Evolutionary conservation across 352 stramenopile genomes (phyloP), one percentile per base, ranked within the genome.

Genomic region (Pythium dissimile): DNA sequence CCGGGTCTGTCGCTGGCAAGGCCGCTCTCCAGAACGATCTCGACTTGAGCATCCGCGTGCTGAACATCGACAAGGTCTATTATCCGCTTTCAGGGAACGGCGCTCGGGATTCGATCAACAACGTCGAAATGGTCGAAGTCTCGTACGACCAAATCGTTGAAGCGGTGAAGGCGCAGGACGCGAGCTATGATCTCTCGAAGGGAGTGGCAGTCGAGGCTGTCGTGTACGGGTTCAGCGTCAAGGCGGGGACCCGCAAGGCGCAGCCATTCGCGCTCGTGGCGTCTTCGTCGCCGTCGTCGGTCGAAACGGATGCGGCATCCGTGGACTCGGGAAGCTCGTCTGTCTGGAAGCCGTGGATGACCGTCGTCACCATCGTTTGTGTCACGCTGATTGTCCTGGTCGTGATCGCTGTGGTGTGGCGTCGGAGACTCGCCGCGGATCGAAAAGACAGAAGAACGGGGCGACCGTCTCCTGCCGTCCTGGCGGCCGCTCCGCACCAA

Each of bases 81-180:
- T 69, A 72, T 20, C 77, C 84, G 11, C 57, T 90, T 34, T 89
- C 76, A 12, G 75, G 78, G 5, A 62, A 75, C 26, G 71, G 69
- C 23, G 62, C 43, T 26, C 75, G 75, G 12, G 84, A 93, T 59
- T 64, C 71, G 23, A 73, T 75, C n/a, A 93, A 93, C 71, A 93
- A 93, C 54, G 77, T 93, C 21, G 84, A 93, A 56, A 88, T 93
- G 79, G 84, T 93, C 24, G 67, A 82, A 20, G 81, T 92, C 12
- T 78, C 75, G 30, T 92, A 93, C 50, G 48, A 67, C 37, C 68
- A 88, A 23, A 64, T 93, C 20, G 38, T 87, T 6, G 60, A 71
- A 35, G 74, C 79, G 34, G 66, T 74, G 15, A 47, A 54, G n/a
- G n/a, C 12, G 49, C n/a, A 16, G 50, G 43, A 38, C 38, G 41